Conservation (phyloP, 495 filamentous ascomycete genomes). For the Penicillium tannophilum region DNA sequence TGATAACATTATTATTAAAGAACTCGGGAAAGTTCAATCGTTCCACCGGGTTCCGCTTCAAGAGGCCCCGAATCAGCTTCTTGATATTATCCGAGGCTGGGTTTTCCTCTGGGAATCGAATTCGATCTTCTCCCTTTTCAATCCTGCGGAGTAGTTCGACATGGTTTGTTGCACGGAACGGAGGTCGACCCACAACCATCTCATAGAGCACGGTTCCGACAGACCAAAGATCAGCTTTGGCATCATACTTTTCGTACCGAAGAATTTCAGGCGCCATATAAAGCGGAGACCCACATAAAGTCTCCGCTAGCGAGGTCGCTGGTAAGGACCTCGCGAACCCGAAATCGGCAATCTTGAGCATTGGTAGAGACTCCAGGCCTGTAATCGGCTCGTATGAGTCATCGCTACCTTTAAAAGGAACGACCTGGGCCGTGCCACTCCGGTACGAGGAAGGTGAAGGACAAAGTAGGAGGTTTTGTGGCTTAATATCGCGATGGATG, state of each 20-base stretch:
- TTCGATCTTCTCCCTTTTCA: slow-evolving; percentile 79
- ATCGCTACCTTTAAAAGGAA: slow-evolving; percentile 66
- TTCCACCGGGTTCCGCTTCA: slow-evolving; percentile 84
- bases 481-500: slow-evolving; percentile 96
- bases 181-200: slow-evolving; percentile 89
- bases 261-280: slow-evolving; percentile 99
- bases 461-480: slow-evolving; percentile 90
- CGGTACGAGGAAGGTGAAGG: slow-evolving; percentile 72
- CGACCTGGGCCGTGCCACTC: slow-evolving; percentile 46
- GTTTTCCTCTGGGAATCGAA: slow-evolving; percentile 76
- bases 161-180: slow-evolving; percentile 90
- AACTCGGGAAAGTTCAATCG: slow-evolving; percentile 81
- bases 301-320: slow-evolving; percentile 87
- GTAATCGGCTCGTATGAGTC: slow-evolving; percentile 77
- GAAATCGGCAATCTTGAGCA: slow-evolving; percentile 97
- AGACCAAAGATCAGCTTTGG: slow-evolving; percentile 96
- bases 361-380: slow-evolving; percentile 84
- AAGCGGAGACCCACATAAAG: slow-evolving; percentile 93
- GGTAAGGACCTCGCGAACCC: slow-evolving; percentile 93
- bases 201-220: slow-evolving; percentile 93
- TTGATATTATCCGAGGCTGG: slow-evolving; percentile 77
- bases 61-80: slow-evolving; percentile 71
- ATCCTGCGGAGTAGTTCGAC: slow-evolving; percentile 92
- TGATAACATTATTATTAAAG: slow-evolving; percentile 73
- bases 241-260: slow-evolving; percentile 95